Evolutionary conservation across 257 asterid species (phyloP).

Genomic region (Gentiana dahurica): DNA sequence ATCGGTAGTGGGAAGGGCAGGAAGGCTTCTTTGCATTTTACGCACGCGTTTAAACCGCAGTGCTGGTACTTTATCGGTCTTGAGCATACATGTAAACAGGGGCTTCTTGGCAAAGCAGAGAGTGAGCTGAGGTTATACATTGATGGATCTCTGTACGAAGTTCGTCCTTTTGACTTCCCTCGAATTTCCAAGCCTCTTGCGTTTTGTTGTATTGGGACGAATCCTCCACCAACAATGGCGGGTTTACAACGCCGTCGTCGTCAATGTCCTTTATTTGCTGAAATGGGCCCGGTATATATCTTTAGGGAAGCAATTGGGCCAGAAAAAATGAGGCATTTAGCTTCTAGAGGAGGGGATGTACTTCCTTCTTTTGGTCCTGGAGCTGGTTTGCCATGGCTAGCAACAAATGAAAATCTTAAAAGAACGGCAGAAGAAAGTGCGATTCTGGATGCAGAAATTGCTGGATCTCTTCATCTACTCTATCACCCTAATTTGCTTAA

Average conservation of each 20-base stretch:
- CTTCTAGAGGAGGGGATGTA: constrained; percentile 86
- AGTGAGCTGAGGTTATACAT: constrained; percentile 84
- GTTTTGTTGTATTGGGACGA: constrained; percentile 96
- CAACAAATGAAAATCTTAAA: constrained; percentile 55
- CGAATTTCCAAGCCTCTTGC: constrained; percentile 98
- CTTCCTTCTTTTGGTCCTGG: constrained; percentile 90
- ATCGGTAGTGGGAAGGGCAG: constrained; percentile 95
- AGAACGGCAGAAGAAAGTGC: constrained; percentile 65
- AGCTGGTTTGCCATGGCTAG: constrained; percentile 86
- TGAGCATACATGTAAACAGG: constrained; percentile 87
- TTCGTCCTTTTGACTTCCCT: constrained; percentile 93
- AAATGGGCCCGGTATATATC: constrained; percentile 93
- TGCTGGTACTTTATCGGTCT: constrained; percentile 97
- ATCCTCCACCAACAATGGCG: constrained; percentile 99
- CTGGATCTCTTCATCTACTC: constrained; percentile 80
- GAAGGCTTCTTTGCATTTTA: constrained; percentile 92
- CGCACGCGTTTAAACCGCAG: constrained; percentile 93
- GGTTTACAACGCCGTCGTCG: constrained; percentile 98
- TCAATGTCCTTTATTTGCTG: constrained; percentile 97
- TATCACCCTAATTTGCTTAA: constrained; percentile 87
- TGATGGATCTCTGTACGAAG: constrained; percentile 85
- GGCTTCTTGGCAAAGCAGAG: constrained; percentile 90
- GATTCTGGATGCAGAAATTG: constrained; percentile 67
- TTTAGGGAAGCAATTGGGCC: constrained; percentile 91
- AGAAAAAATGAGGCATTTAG: constrained; percentile 74